Evolutionary conservation across 2,329 filamentous ascomycete genomes (phyloP), one percentile per base, ranked within the genome.

Genomic region (Rosellinia necatrix): DNA sequence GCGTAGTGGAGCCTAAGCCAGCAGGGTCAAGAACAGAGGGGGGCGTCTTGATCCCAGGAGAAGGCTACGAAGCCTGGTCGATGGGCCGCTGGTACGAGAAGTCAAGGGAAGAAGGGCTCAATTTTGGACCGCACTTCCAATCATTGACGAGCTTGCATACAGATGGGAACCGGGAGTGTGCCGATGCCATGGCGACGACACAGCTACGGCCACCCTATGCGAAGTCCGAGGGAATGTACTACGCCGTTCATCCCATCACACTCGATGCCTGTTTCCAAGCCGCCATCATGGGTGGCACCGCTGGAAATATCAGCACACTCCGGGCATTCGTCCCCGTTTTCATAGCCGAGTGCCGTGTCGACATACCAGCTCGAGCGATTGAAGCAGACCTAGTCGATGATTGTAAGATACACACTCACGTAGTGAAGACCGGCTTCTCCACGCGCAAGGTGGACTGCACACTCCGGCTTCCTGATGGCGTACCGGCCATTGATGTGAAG

Each of bases 41-140:
- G 21, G 37, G 37, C 37, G 19, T 12, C n/a, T 32, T 44, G 19
- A 30, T 35, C 13, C 32, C 35, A 17, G 32, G 24, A 35, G 15
- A 22, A 19, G 37, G 2, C 5, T 12, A 5, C 8, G 19, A 41
- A 41, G 19, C 30, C 15, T 35, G 32, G 30, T 10, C 44, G 3
- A 12, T 21, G 9, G 44, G 19, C 21, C 44, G 13, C 13, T 64
- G 59, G 56, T 63, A 63, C 42, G 43, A 59, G 3, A 55, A 57
- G 15, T 35, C 57, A 2, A 10, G 6, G 17, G 15, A 30, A 27
- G 41, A 58, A 24, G 60, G 63, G 1, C 49, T 63, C 3, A 35
- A 48, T 15, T 62, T 59, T 25, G 66, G 61, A 30, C 21, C 17
- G 13, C 12, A 49, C 3, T 62, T 62, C 43, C 43, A 46, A 21